These are phyloP conservation scores for Podospora bellae-mahoneyi DNA, from an alignment of 495 filamentous ascomycete species.

Conservation along the genomic window DNA sequence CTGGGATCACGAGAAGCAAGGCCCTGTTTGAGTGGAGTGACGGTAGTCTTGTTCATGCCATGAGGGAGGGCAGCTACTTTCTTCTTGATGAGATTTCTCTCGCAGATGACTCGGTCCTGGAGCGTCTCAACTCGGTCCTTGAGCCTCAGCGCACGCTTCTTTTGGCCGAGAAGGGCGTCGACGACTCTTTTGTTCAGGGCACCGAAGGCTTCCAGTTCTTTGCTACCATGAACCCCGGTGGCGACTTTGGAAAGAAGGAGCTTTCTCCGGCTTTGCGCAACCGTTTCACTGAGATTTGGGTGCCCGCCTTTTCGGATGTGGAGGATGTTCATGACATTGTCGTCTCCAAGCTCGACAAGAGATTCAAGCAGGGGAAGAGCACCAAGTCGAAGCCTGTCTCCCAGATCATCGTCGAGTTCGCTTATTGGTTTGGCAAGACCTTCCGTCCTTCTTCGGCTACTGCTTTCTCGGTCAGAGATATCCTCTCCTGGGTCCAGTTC, in stretches of 20 bases:
- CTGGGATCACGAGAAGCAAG: slow-evolving; percentile 60
- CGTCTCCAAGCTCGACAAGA: slow-evolving; percentile 59
- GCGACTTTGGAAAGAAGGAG: slow-evolving; percentile 96
- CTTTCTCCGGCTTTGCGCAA: slow-evolving; percentile 93
- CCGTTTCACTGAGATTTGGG: slow-evolving; percentile 98
- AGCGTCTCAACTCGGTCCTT: slow-evolving; percentile 95
- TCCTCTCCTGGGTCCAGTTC: slow-evolving; percentile 91
- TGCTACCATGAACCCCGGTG: slow-evolving; percentile 98
- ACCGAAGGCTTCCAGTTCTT: slow-evolving; percentile 88
- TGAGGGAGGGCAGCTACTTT: slow-evolving; percentile 87
- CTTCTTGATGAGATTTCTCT: slow-evolving; percentile 97
- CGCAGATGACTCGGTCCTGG: slow-evolving; percentile 94
- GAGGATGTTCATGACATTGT: slow-evolving; percentile 89
- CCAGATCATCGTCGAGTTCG: slow-evolving; percentile 72
- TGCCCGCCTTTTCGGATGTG: slow-evolving; percentile 72
- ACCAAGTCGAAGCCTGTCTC: slow-evolving; percentile 44
- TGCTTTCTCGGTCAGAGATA: slow-evolving; percentile 82
- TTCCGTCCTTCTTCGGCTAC: slow-evolving; percentile 69
- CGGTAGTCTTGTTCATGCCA: slow-evolving; percentile 89
- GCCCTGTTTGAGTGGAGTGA: slow-evolving; percentile 96
- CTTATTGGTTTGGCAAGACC: slow-evolving; percentile 82
- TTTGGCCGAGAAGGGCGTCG: slow-evolving; percentile 87
- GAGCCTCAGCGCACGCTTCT: slow-evolving; percentile 82
- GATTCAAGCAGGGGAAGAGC: slow-evolving; percentile 28
- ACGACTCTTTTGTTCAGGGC: slow-evolving; percentile 73